Conservation (phyloP, 2,329 filamentous ascomycete species). For the Ramularia endophylla region DNA sequence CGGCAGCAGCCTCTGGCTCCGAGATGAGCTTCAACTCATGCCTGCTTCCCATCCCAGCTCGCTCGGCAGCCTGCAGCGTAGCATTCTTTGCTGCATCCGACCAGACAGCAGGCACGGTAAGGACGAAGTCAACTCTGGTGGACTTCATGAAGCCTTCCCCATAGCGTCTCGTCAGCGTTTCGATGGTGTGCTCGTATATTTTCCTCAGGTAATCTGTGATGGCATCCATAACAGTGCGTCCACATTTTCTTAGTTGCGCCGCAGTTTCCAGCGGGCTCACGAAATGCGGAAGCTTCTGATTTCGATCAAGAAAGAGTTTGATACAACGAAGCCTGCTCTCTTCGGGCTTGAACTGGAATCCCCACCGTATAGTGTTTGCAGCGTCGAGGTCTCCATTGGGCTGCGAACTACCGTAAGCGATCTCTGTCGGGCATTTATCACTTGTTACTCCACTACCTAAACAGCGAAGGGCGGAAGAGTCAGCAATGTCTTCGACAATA, state of each 20-base stretch:
- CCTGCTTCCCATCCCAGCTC: constrained; percentile 68
- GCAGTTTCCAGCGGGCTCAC: constrained; percentile 72
- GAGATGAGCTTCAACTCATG: constrained; percentile 72
- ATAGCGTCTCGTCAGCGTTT: constrained; percentile 66
- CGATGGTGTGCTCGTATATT: constrained; percentile 72
- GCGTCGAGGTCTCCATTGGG: constrained; percentile 21
- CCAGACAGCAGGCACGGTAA: constrained; percentile 81
- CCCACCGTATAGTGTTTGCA: constrained; percentile 57
- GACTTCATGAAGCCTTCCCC: constrained; percentile 72
- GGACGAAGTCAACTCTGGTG: constrained; percentile 70
- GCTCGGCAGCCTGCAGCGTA: constrained; percentile 69
- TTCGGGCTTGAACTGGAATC: constrained; percentile 75
- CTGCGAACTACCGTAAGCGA: constrained; percentile 49
- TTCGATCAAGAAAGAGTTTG: constrained; percentile 76
- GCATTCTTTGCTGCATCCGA: constrained; percentile 80
- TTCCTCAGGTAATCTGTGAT: constrained; percentile 74
- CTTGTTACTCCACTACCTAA: constrained; percentile 80
- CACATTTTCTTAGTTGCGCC: constrained; percentile 65
- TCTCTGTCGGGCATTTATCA: constrained; percentile 78
- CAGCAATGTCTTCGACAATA: too few relatives aligned
- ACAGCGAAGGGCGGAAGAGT: too few relatives aligned
- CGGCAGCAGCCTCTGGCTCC: constrained; percentile 73
- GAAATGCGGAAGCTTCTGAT: constrained; percentile 75
- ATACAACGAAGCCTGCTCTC: constrained; percentile 72
- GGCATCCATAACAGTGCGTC: constrained; percentile 72